Evolutionary conservation across 2,329 filamentous ascomycete genomes (phyloP), one percentile per base, ranked within the genome.

Genomic region (Helminthosporium solani): DNA sequence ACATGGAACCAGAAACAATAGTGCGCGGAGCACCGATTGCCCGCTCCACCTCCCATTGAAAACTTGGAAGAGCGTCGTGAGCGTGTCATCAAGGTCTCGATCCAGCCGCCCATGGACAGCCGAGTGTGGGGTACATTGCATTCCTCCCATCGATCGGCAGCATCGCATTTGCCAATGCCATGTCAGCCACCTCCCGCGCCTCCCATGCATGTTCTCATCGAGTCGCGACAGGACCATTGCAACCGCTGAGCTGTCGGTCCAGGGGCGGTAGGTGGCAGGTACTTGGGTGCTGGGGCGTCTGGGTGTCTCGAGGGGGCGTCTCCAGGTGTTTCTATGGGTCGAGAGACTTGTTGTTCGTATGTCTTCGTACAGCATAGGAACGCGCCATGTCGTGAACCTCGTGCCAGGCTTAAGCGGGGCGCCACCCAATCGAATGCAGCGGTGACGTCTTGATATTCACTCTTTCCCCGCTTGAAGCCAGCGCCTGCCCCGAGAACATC

Each of bases 81-180:
- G 12, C 25, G 28, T 31, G 28, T 31, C 28, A 31, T 31, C 28
- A 31, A 12, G 12, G 7, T 12, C 5, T 31, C 9, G 23, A n/a
- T 23, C 20, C 39, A 42, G 44, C 28, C 12, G 14, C 7, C 40
- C 40, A 38, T 42, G 33, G 45, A 43, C 34, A 7, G 8, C 28
- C 23, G 23, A 5, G 23, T 25, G 23, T 25, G 23, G 23, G 23
- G 23, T 4, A 31, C 28, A 31, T 31, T 6, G 25, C 25, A 27
- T 27, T 27, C n/a, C n/a, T n/a, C n/a, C n/a, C 23, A 25, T 9
- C 23, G 23, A 25, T 25, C 23, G 23, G 9, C 23, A 25, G 9
- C 23, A 25, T 25, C 23, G 23, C 23, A 9, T 31, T 12, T n/a
- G 28, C 8, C 6, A 31, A 31, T 31, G 28, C 28, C 28, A 31